phyloP scores from a whole-genome alignment of 2,329 filamentous ascomycete genomes.

The Daldinia sp. region DNA sequence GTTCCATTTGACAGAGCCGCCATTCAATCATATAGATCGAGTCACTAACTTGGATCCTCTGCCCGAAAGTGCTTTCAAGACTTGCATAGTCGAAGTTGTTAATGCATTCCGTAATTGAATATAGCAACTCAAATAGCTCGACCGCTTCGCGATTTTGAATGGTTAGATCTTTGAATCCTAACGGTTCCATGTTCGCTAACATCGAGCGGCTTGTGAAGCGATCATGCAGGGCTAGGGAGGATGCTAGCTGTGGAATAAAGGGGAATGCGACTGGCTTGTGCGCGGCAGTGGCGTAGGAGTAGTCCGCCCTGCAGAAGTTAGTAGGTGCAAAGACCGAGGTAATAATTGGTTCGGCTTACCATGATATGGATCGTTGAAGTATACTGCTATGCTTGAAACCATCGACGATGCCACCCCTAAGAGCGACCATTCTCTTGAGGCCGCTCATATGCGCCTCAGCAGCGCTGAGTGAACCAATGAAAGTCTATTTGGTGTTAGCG shows the following conservation, averaged over 20 bases:
- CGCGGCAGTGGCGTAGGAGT: conserved; percentile 46
- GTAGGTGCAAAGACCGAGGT: background rate
- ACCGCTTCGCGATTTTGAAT: conserved; percentile 42
- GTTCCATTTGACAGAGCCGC: conserved; percentile 44
- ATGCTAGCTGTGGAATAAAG: conserved; percentile 44
- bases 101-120: conserved; percentile 44
- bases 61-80: conserved; percentile 41
- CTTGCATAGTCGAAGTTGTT: conserved; percentile 46
- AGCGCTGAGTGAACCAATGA: conserved; percentile 44
- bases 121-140: conserved; percentile 45
- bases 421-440: conserved; percentile 46
- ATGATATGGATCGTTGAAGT: conserved; percentile 46
- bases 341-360: conserved; percentile 33
- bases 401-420: conserved; percentile 45
- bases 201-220: conserved; percentile 42
- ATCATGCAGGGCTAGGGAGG: conserved; percentile 42
- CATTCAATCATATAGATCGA: conserved; percentile 47
- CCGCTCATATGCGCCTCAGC: conserved; percentile 47
- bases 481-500: conserved; percentile 35
- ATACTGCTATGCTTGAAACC: conserved; percentile 45
- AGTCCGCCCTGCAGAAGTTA: conserved; percentile 45
- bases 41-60: conserved; percentile 46
- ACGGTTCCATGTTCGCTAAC: conserved; percentile 32
- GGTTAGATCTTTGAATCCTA: conserved; percentile 32
- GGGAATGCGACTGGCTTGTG: conserved; percentile 44